A percentile compares a stretch with the other conserved stretches of the same genome.
phyloP scores from a whole-genome alignment of 2,329 filamentous ascomycete species.

The Parasarocladium wereldwijsianum region DNA sequence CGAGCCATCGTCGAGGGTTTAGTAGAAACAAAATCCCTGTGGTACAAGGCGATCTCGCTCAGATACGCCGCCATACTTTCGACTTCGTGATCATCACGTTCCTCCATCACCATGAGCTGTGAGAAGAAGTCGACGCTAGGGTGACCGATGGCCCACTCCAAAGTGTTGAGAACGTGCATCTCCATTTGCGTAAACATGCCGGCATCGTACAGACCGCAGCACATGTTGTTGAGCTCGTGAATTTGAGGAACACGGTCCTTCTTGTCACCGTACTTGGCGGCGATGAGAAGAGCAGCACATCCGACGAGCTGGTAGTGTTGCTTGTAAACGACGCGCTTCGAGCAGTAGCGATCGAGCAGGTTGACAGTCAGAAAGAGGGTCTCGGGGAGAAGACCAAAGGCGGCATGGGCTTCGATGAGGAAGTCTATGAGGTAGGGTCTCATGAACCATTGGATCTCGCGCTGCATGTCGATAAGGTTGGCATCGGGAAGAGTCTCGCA shows the following conservation, averaged over 20 bases:
- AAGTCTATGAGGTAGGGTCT: constrained; percentile 96
- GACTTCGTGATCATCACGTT: constrained; percentile 65
- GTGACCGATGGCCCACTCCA: constrained; percentile 92
- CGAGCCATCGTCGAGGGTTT: constrained; percentile 83
- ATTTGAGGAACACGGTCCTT: constrained; percentile 98
- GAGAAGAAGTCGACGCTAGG: constrained; percentile 92
- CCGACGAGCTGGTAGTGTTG: constrained; percentile 97
- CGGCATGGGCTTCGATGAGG: constrained; percentile 89
- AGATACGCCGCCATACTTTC: constrained; percentile 94
- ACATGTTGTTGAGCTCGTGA: constrained; percentile 96
- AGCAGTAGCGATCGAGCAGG: constrained; percentile 94
- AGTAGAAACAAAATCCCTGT: constrained; percentile 91
- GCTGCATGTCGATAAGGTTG: constrained; percentile 96
- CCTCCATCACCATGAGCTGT: constrained; percentile 73
- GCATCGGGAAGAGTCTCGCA: constrained; percentile 87
- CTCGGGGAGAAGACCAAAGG: constrained; percentile 85
- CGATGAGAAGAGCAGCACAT: constrained; percentile 88
- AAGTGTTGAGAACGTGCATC: constrained; percentile 95
- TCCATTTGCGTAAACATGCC: constrained; percentile 99
- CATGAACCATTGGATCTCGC: constrained; percentile 99
- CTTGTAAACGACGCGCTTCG: constrained; percentile 94
- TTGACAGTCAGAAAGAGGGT: constrained; percentile 95
- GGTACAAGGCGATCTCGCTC: constrained; percentile 86
- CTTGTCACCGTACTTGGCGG: constrained; percentile 96
- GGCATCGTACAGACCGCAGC: constrained; percentile 93